A percentile compares a stretch with the other conserved stretches of the same genome.
Conservation (phyloP, 1,284 basidiomycete genomes). For the Tilletia walkeri region DNA sequence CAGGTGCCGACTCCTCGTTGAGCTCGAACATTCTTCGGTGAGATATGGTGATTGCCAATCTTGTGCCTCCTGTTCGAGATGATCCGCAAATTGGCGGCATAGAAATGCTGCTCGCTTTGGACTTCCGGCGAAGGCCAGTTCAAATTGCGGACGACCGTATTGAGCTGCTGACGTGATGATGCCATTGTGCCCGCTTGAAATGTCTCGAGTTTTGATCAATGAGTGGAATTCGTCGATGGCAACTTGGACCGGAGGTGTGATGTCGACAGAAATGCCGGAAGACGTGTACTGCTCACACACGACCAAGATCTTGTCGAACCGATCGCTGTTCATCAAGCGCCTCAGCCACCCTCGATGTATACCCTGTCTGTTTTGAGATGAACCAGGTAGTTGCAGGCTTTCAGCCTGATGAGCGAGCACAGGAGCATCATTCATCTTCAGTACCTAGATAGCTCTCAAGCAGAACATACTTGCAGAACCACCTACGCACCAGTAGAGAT, state of each 20-base stretch:
- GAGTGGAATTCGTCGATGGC: not conserved
- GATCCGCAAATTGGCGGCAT: conserved; percentile 2
- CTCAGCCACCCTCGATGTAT: not conserved
- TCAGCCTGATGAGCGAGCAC: not conserved
- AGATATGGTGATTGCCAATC: no score
- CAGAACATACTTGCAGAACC: no score
- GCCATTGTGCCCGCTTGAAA: not conserved
- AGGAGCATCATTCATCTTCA: not conserved
- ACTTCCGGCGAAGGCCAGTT: not conserved
- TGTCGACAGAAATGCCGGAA: not conserved
- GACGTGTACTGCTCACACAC: conserved; percentile 14
- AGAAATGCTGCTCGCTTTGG: not conserved
- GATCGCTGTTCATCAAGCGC: not conserved
- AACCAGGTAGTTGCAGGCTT: not conserved
- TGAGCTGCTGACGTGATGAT: not conserved
- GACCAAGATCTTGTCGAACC: not conserved
- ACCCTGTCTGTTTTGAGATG: not conserved
- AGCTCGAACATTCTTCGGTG: no score
- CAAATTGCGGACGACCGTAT: not conserved
- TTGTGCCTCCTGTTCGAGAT: not conserved
- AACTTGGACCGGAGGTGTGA: not conserved
- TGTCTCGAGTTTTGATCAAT: not conserved
- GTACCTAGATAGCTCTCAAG: not conserved
- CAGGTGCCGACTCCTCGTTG: no score
- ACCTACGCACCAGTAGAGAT: not conserved